Evolutionary conservation across 2,329 filamentous ascomycete species (phyloP).

Genomic region (Aspergillus luchuensis): DNA sequence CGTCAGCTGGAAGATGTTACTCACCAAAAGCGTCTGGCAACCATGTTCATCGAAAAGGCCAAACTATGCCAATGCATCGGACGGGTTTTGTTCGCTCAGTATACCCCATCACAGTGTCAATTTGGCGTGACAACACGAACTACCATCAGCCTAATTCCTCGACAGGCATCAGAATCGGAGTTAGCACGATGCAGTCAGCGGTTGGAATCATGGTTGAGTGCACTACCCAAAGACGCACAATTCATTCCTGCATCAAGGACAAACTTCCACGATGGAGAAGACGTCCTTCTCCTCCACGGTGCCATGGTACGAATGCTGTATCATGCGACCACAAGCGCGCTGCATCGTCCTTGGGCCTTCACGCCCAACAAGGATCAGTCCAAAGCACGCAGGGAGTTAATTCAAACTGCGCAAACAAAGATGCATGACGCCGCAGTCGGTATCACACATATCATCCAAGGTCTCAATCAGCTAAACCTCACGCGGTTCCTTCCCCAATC

Average conservation of each 20-base stretch:
- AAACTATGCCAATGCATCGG: constrained; percentile 85
- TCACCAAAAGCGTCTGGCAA: constrained; percentile 74
- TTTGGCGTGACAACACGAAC: constrained; percentile 68
- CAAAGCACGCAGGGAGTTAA: constrained; percentile 56
- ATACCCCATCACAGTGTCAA: constrained; percentile 79
- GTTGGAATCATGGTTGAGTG: constrained; percentile 71
- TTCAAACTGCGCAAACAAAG: constrained; percentile 71
- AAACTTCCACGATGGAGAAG: constrained; percentile 54
- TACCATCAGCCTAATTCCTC: constrained; percentile 80
- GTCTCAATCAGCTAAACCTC: constrained; percentile 69
- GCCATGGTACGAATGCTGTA: constrained; percentile 90
- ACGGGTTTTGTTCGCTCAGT: constrained; percentile 81
- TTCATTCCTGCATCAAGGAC: constrained; percentile 66
- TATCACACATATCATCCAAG: constrained; percentile 76
- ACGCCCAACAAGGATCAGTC: constrained; percentile 55
- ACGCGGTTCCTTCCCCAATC: constrained; percentile 79
- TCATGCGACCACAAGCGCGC: constrained; percentile 82
- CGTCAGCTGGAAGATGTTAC: constrained; percentile 69
- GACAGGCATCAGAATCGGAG: constrained; percentile 75
- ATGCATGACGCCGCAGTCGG: constrained; percentile 79
- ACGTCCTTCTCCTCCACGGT: constrained; percentile 64
- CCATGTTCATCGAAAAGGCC: constrained; percentile 85
- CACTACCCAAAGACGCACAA: constrained; percentile 69
- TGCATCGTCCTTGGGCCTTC: constrained; percentile 83
- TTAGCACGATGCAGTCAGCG: constrained; percentile 74